Conservation (phyloP, 2,329 filamentous ascomycete species). For the Xylaria sp. region DNA sequence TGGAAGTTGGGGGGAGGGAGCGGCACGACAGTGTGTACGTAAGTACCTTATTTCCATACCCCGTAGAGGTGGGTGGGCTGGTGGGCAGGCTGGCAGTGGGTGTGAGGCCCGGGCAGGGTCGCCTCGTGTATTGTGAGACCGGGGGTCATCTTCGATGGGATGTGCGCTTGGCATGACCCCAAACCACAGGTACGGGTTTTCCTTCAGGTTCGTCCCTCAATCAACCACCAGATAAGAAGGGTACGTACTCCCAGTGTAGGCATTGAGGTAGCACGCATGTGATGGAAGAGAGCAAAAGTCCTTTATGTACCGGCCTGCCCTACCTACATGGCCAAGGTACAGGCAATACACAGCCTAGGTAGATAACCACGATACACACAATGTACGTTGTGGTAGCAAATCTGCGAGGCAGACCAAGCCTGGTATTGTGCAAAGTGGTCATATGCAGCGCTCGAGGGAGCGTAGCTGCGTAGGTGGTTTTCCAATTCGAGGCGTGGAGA, state of each 20-base stretch:
- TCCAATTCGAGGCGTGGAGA: not conserved
- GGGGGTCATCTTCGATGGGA: slow-evolving; percentile 26
- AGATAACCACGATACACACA: not conserved
- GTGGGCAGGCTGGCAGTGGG: slow-evolving; percentile 8
- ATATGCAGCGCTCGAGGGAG: not conserved
- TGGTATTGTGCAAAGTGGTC: not conserved
- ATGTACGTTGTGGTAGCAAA: not conserved
- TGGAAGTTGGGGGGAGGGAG: slow-evolving; percentile 3
- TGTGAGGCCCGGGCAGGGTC: slow-evolving; percentile 5
- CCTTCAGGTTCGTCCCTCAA: slow-evolving; percentile 29
- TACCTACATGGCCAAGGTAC: no score
- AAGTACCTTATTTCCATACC: slow-evolving; percentile 25
- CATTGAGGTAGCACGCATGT: not conserved
- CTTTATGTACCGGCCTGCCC: no score
- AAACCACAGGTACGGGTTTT: slow-evolving; percentile 36
- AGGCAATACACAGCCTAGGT: no score
- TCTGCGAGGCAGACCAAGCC: not conserved
- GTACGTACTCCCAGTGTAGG: not conserved
- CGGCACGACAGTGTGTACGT: slow-evolving; percentile 27
- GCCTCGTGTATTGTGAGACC: slow-evolving; percentile 14
- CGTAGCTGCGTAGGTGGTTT: no score
- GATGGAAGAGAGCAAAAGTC: not conserved
- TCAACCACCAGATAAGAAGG: slow-evolving; percentile 27
- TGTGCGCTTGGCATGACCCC: slow-evolving; percentile 33
- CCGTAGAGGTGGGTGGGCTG: slow-evolving; percentile 7